These are phyloP conservation scores for Elsinoe batatas DNA, from an alignment of 2,329 filamentous ascomycete species.

Conservation along the genomic window DNA sequence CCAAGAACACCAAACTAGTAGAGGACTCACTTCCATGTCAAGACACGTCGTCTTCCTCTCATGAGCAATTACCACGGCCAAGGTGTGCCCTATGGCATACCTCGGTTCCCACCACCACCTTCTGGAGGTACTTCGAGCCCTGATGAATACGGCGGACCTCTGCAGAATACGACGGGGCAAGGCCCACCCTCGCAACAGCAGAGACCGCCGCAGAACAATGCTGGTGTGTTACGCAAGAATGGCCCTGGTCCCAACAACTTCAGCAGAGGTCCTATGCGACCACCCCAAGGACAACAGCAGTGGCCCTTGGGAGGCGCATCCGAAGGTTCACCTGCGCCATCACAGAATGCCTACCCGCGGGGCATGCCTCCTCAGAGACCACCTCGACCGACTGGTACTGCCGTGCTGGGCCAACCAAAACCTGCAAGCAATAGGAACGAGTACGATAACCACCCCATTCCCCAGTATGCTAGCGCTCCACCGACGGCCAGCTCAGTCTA, in stretches of 20 bases:
- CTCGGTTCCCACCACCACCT: slow-evolving; percentile 7
- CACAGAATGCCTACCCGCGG: neutral
- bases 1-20: neutral
- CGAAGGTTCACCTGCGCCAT: neutral
- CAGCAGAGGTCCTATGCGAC: slow-evolving; percentile 9
- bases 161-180: neutral
- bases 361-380: neutral
- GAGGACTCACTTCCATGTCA: neutral
- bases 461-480: slow-evolving; percentile 1
- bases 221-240: slow-evolving; percentile 6
- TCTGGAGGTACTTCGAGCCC: neutral
- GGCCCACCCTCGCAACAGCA: neutral
- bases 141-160: neutral
- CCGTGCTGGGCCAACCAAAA: slow-evolving; percentile 3
- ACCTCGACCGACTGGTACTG: slow-evolving; percentile 6
- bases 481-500: slow-evolving; percentile 7
- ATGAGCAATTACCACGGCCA: slow-evolving; percentile 13
- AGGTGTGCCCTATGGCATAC: slow-evolving; percentile 13
- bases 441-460: slow-evolving; percentile 6
- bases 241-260: slow-evolving; percentile 9
- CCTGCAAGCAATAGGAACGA: slow-evolving; percentile 3
- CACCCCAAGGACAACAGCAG: neutral
- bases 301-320: neutral
- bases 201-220: neutral
- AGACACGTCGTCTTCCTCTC: neutral